Percentiles rank a stretch among this genome's conserved stretches.
These are phyloP conservation scores for Alternaria sp. DNA, from an alignment of 2,329 filamentous ascomycete genomes.

Conservation along the genomic window DNA sequence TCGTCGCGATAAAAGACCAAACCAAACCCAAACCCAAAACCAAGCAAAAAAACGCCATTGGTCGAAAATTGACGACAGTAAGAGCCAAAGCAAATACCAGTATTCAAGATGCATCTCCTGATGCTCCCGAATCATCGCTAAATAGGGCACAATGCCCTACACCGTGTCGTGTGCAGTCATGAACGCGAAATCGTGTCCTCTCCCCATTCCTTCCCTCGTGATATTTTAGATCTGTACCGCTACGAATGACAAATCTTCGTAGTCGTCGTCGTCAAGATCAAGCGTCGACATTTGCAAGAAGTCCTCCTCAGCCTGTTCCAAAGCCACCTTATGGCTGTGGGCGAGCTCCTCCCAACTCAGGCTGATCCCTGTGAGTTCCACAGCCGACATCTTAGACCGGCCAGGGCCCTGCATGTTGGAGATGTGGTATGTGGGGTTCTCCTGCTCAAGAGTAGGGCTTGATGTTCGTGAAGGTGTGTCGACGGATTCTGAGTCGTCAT, in stretches of 20 bases:
- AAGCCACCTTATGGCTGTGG: conserved; percentile 13
- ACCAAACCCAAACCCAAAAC: background rate
- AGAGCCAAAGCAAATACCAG: conserved; percentile 2
- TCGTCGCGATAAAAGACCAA: conserved; percentile 5
- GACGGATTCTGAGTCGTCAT: conserved; percentile 13
- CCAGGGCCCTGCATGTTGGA: conserved; percentile 5
- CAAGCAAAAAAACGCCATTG: background rate
- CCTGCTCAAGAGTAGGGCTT: conserved; percentile 1
- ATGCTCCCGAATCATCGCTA: background rate
- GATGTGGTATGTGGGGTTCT: conserved; percentile 11
- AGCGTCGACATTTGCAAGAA: conserved; percentile 16
- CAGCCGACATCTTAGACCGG: conserved; percentile 19
- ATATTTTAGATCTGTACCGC: background rate
- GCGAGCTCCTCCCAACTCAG: conserved; percentile 19
- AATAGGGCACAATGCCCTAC: background rate
- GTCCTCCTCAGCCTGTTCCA: conserved; percentile 21
- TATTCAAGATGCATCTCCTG: background rate
- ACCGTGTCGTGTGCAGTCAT: conserved; percentile 1
- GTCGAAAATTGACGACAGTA: background rate
- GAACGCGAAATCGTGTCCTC: background rate
- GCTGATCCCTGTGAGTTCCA: conserved; percentile 17
- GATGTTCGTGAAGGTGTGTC: conserved; percentile 7
- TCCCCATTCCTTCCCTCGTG: background rate
- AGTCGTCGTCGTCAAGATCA: conserved; percentile 14
- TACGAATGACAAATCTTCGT: conserved; percentile 11